These are phyloP conservation scores for Nakaseomyces sp. DNA, from an alignment of 1,139 yeast genomes.

Conservation along the genomic window DNA sequence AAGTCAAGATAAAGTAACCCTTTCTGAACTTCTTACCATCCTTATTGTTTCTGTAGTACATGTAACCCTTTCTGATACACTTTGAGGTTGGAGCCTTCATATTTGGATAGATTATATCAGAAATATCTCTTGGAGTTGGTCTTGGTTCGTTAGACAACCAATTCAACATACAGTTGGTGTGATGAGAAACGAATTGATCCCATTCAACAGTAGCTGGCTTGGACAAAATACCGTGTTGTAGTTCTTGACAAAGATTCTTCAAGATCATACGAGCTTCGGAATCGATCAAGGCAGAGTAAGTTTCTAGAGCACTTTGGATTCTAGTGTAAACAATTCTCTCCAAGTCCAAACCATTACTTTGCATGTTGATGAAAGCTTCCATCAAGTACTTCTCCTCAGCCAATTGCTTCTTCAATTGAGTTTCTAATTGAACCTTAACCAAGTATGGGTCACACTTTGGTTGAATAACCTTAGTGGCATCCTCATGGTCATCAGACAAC, in stretches of 20 bases:
- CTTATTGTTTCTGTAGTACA: constrained; percentile 16
- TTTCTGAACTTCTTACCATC: constrained; percentile 45
- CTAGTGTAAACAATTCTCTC: constrained; percentile 61
- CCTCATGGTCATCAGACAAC: constrained; percentile 13
- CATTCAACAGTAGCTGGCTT: constrained; percentile 58
- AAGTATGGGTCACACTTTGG: constrained; percentile 53
- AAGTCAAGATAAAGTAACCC: constrained; percentile 60
- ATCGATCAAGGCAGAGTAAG: constrained; percentile 46
- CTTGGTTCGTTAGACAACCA: constrained; percentile 40
- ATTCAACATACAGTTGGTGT: constrained; percentile 33
- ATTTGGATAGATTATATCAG: constrained; percentile 41
- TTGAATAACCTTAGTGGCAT: constrained; percentile 9
- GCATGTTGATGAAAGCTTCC: constrained; percentile 61
- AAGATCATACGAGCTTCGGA: constrained; percentile 49
- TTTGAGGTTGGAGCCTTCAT: constrained; percentile 43
- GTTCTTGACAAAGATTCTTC: constrained; percentile 48
- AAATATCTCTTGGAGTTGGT: constrained; percentile 39
- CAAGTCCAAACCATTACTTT: constrained; percentile 56
- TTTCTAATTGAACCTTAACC: constrained; percentile 51
- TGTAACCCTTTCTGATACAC: constrained; percentile 47
- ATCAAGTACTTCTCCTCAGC: constrained; percentile 59
- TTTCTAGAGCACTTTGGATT: constrained; percentile 48
- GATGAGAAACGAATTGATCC: constrained; percentile 60
- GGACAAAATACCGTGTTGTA: constrained; percentile 51
- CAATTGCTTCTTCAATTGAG: constrained; percentile 58